phyloP scores from a whole-genome alignment of 768 basidiomycete genomes.

The Coprinellus aureogranulatus region DNA sequence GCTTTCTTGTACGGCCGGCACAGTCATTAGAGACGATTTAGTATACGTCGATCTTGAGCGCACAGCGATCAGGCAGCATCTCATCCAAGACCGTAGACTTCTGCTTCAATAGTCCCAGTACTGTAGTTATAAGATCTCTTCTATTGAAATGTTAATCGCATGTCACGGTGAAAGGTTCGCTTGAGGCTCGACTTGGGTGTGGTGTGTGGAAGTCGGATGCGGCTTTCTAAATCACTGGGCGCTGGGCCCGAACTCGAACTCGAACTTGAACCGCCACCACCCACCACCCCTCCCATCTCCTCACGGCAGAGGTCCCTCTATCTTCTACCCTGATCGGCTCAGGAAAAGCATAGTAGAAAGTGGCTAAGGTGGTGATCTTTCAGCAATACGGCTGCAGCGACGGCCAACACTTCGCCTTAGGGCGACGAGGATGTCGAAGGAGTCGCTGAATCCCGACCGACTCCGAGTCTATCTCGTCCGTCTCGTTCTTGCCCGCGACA shows the following conservation, averaged over 20 bases:
- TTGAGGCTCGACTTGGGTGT: too few relatives aligned
- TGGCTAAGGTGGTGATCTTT: conserved; percentile 41
- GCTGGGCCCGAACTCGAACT: not conserved
- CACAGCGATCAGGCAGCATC: too few relatives aligned
- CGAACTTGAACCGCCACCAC: not conserved
- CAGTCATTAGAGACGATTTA: too few relatives aligned
- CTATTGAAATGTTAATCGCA: too few relatives aligned
- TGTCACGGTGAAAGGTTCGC: too few relatives aligned
- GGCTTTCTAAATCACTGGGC: not conserved
- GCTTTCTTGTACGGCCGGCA: too few relatives aligned
- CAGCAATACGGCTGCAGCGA: conserved; percentile 25
- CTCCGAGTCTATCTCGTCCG: conserved; percentile 80
- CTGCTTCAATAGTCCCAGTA: too few relatives aligned
- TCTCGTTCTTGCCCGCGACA: conserved; percentile 80
- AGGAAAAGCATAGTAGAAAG: not conserved
- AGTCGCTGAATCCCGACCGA: conserved; percentile 82
- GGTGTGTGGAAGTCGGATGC: too few relatives aligned
- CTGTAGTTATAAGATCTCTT: too few relatives aligned
- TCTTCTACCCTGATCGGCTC: not conserved
- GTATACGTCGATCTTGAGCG: too few relatives aligned
- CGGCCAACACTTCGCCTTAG: conserved; percentile 34
- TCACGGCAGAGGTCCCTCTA: too few relatives aligned
- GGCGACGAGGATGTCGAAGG: conserved; percentile 79
- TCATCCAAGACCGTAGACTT: too few relatives aligned
- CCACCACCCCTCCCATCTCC: not conserved